Evolutionary conservation across 2,329 filamentous ascomycete genomes (phyloP).

Genomic region (Coniochaeta sp.): DNA sequence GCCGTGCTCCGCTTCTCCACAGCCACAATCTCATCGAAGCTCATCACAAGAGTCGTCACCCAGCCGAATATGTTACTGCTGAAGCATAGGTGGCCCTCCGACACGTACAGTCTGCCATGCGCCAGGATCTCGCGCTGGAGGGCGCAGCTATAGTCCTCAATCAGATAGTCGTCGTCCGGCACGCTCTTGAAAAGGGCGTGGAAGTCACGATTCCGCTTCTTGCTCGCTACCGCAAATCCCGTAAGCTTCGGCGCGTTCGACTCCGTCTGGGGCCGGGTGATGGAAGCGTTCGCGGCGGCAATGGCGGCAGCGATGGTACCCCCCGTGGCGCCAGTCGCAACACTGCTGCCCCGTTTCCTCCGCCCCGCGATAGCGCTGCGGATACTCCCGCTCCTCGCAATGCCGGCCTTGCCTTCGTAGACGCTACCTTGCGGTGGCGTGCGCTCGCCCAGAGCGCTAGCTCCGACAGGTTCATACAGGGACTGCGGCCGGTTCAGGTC

Average conservation of each 20-base stretch:
- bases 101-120: slow-evolving; percentile 90
- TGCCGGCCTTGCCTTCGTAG: slow-evolving; percentile 51
- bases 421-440: slow-evolving; percentile 60
- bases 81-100: slow-evolving; percentile 95
- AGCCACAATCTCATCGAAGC: slow-evolving; percentile 94
- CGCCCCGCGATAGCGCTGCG: slow-evolving; percentile 52
- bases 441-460: slow-evolving; percentile 40
- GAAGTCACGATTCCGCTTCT: slow-evolving; percentile 93
- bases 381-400: slow-evolving; percentile 60
- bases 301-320: slow-evolving; percentile 66
- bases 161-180: slow-evolving; percentile 94
- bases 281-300: slow-evolving; percentile 58
- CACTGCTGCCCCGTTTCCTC: slow-evolving; percentile 77
- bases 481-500: slow-evolving; percentile 36
- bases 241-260: slow-evolving; percentile 68
- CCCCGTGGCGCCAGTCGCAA: slow-evolving; percentile 47
- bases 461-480: slow-evolving; percentile 36
- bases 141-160: slow-evolving; percentile 97
- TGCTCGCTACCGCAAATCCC: slow-evolving; percentile 92
- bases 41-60: slow-evolving; percentile 96
- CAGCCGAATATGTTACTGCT: slow-evolving; percentile 98
- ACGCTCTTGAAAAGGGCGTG: slow-evolving; percentile 92
- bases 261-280: slow-evolving; percentile 55
- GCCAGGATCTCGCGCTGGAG: slow-evolving; percentile 91
- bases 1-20: slow-evolving; percentile 97